Evolutionary conservation across 2,329 filamentous ascomycete genomes (phyloP).

Genomic region (Fusarium mexicanum): DNA sequence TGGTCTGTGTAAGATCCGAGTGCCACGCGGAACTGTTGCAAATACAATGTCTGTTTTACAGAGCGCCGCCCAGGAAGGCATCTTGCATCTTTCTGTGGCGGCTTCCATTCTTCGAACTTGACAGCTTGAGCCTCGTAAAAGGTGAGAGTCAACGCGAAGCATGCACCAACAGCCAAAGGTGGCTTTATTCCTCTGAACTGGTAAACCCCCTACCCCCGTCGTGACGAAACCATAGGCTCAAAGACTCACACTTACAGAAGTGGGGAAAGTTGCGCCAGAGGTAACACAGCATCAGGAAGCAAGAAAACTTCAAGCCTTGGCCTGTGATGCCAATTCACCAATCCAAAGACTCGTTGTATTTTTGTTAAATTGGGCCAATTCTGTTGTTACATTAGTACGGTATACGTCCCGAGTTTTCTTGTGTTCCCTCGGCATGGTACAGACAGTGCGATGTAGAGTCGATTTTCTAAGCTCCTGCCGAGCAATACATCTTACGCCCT

Average conservation of each 20-base stretch:
- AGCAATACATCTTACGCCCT: background rate
- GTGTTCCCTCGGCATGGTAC: conserved; percentile 1
- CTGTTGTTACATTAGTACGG: background rate
- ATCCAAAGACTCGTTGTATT: background rate
- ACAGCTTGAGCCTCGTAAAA: background rate
- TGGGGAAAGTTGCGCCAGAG: conserved; percentile 22
- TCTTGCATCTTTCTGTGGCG: background rate
- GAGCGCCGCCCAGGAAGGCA: background rate
- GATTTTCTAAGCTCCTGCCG: conserved; percentile 4
- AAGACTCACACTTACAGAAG: conserved; percentile 23
- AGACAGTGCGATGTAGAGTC: conserved; percentile 28
- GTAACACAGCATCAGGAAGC: background rate
- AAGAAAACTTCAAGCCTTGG: background rate
- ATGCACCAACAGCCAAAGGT: background rate
- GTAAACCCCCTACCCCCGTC: background rate
- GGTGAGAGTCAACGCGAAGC: background rate
- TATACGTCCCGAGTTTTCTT: background rate
- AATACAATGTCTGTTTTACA: conserved; percentile 4
- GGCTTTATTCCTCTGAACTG: background rate
- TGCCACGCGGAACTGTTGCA: conserved; percentile 5
- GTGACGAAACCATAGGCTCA: conserved; percentile 18
- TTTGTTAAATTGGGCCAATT: background rate
- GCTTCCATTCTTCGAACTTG: background rate
- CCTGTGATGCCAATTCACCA: background rate
- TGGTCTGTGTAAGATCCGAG: conserved; percentile 14